A percentile compares a stretch with the other conserved stretches of the same genome.
Conservation (phyloP, 345 rosid genomes). For the Alliaria petiolata region DNA sequence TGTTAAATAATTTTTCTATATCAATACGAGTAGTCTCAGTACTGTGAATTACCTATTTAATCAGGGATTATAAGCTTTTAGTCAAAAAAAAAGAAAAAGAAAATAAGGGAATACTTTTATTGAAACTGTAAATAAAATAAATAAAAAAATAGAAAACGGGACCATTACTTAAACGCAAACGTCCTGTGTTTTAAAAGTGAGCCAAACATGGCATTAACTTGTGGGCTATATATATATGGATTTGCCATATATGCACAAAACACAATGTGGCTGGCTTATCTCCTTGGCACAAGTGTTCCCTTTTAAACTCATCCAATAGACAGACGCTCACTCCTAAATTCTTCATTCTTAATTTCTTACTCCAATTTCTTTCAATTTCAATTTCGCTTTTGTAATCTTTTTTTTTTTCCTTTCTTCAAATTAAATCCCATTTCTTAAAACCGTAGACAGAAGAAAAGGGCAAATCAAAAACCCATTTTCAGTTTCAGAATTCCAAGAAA, state of each 20-base stretch:
- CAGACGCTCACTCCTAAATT: slow-evolving; percentile 3
- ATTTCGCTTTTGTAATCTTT: not conserved
- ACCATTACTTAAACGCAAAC: not conserved
- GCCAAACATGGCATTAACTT: slow-evolving; percentile 12
- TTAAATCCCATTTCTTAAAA: too few relatives aligned
- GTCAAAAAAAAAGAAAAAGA: too few relatives aligned
- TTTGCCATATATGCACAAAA: slow-evolving; percentile 14
- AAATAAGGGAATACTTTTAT: not conserved
- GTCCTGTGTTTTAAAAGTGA: not conserved
- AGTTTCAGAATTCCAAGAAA: not conserved
- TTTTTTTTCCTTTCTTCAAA: not conserved
- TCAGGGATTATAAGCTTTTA: too few relatives aligned
- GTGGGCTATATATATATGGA: slow-evolving; percentile 4
- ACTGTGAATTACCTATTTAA: too few relatives aligned
- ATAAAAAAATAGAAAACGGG: not conserved
- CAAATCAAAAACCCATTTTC: not conserved
- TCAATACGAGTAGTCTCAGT: too few relatives aligned
- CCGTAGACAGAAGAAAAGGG: not conserved
- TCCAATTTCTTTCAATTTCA: not conserved
- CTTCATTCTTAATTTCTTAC: not conserved
- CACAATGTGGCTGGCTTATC: slow-evolving; percentile 24
- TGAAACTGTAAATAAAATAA: not conserved
- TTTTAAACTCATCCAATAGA: slow-evolving; percentile 15
- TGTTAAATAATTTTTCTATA: too few relatives aligned
- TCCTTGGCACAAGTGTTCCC: slow-evolving; percentile 9